Base-by-base conservation (phyloP, 2,329 filamentous ascomycete species). In the Arachnopeziza araneosa region DNA sequence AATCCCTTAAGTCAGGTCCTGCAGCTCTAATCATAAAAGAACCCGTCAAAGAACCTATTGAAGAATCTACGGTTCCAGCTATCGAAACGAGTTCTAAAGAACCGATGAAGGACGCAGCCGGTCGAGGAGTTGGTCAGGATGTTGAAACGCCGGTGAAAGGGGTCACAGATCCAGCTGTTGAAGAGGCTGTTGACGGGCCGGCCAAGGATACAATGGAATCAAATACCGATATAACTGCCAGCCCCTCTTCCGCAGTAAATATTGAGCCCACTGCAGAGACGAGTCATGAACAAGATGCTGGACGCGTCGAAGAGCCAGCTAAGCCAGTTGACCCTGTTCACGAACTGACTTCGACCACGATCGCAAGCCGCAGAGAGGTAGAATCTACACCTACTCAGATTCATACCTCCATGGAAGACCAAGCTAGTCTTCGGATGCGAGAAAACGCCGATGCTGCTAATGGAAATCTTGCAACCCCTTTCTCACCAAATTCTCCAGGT, bases 1-100 rank as follows among this genome's bases (percentile, higher is more conserved):
- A 77, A 58, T 77, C 77, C 1, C 74, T 72, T 56, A 74, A 77
- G 51, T 66, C 69, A 30, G 68, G 71, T 63, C 44, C 55, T 50
- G 32, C 50, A 6, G 17, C 17, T 44, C 10, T 12, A 44, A 14
- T 19, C 17, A 23, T 55, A 61, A 59, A 58, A 23, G 52, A 36
- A 26, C 24, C 24, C 24, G 26, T 23, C 10, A 19, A 44, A 44
- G 36, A 44, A 12, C 12, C 4, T 44, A 12, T 44, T 12, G 36
- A 6, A 14, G 36, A 44, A 19, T 14, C 10, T 44, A 12, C 17
- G 6, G 17, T 44, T 17, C 36, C 36, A 14, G 36, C 26, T 30
- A n/a, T n/a, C n/a, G n/a, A n/a, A n/a, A n/a, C n/a, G n/a, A n/a
- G n/a, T n/a, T n/a, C n/a, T n/a, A n/a, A n/a, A n/a, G n/a, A n/a